Base-by-base conservation (phyloP, 2,329 filamentous ascomycete genomes). In the Hypomyces rosellus region DNA sequence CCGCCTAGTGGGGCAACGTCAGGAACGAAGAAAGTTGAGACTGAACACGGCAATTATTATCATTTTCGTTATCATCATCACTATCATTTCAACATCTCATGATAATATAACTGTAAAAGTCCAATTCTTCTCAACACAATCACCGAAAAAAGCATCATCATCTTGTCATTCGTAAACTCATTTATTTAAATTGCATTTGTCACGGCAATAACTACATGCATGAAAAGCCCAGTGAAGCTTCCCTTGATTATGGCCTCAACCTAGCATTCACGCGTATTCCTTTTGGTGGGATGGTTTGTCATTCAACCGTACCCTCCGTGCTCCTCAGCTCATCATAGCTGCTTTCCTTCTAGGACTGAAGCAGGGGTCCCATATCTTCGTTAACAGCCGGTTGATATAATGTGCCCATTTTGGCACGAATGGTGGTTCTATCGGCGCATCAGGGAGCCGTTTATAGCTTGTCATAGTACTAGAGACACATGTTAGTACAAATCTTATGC, bases 401-500 rank as follows among this genome's bases (percentile, higher is more conserved):
- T 61, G 66, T 64, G 68, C 66, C 66, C 68, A 64, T 59, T 64
- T 63, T 62, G 70, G 67, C 72, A 71, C 67, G 63, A 68, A 65
- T 65, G 65, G 63, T 64, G 67, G 68, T 67, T 75, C 69, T 70
- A 71, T 74, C 65, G 68, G 65, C 66, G 65, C 64, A 63, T 65
- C 62, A 61, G 64, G 63, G 67, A 70, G 63, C 64, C 66, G 67
- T 72, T 82, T 96, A 96, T 80, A 96, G 85, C 87, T 96, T 96
- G 86, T 96, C 90, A 78, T 96, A 96, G 86, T 95, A 96, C 88
- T 95, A 43, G 42, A 15, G 30, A 49, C 1, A 5, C 5, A 36
- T 45, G 68, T 64, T 65, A 60, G 60, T 50, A 41, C 45, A 25
- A 9, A 13, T n/a, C 3, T 2, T n/a, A 41, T 25, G 15, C 37